Base-by-base conservation (phyloP, 805 yeast species). In the Nakazawaea ambrosiae region DNA sequence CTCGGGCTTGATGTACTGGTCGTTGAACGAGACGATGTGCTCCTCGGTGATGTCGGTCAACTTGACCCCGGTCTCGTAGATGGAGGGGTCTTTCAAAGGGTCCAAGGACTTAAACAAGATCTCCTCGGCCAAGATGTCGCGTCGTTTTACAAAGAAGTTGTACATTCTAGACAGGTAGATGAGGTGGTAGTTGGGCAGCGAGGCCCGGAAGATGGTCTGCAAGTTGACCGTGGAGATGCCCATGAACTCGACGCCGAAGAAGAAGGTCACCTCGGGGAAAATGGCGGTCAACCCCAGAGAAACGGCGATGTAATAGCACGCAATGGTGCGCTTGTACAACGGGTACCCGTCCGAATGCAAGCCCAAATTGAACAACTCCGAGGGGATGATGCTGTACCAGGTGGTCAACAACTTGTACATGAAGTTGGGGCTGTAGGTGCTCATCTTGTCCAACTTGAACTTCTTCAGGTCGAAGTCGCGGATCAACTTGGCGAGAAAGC, bases 81-180 rank as follows among this genome's bases (percentile, higher is more conserved):
- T 27, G 9, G 20, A 24, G 10, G 23, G 16, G n/a, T 23, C 20
- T 16, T 16, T n/a, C 25, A 36, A 29, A 12, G 12, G 9, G 11
- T 30, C 34, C 33, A 36, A 30, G 4, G 39, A 36, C 25, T 36
- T 36, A 25, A 36, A 30, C 16, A 36, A n/a, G 18, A 36, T 36
- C 15, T 36, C 34, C 8, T 29, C 20, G 30, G 8, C 23, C 18
- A 36, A 24, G 10, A 36, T 24, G 10, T 7, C n/a, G 8, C 8
- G 12, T 20, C 39, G n/a, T 19, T 24, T 29, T 15, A 16, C 17
- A 19, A 36, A 30, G 18, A 30, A 36, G 12, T 19, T 9, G 19
- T 24, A 30, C 11, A 36, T 15, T 24, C 39, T 29, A 6, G 30
- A 29, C 5, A 19, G n/a, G 25, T 36, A 36, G 12, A 16, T 11